A percentile compares a stretch with the other conserved stretches of the same genome.
These are phyloP conservation scores for Torrubiellomyces zombiae DNA, from an alignment of 2,329 filamentous ascomycete genomes.

Conservation along the genomic window DNA sequence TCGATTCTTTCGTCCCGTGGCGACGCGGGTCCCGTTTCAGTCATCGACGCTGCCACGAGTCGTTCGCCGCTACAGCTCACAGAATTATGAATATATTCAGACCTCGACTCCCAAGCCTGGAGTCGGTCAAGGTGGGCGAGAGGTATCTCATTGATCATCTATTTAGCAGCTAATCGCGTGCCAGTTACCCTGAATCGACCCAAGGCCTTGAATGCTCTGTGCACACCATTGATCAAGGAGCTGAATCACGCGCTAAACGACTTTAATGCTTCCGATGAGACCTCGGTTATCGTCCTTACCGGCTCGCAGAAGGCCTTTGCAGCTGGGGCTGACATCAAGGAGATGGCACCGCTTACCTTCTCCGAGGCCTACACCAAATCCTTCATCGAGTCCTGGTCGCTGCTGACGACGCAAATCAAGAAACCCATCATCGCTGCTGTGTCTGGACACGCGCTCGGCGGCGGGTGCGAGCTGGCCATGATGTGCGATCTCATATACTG, in stretches of 20 bases:
- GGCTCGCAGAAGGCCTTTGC: constrained; percentile 84
- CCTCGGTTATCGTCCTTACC: constrained; percentile 69
- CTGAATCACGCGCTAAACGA: constrained; percentile 62
- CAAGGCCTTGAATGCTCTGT: constrained; percentile 88
- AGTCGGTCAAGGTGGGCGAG: constrained; percentile 61
- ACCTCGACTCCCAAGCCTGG: constrained; percentile 73
- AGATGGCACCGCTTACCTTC: constrained; percentile 91
- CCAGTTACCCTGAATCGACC: constrained; percentile 84
- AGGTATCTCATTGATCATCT: constrained; percentile 3
- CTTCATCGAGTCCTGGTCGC: constrained; percentile 92
- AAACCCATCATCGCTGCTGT: constrained; percentile 92
- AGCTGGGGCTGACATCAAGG: constrained; percentile 95
- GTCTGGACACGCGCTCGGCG: constrained; percentile 84
- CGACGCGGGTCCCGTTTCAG: constrained; percentile 29
- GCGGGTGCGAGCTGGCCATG: constrained; percentile 90
- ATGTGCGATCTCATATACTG: constrained; percentile 96
- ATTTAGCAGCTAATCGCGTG: constrained; percentile 3
- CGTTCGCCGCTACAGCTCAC: constrained; percentile 34
- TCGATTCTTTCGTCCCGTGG: constrained; percentile 42
- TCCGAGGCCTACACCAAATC: constrained; percentile 70
- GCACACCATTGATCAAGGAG: constrained; percentile 77
- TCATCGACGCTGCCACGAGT: constrained; percentile 38
- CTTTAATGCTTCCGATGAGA: constrained; percentile 52
- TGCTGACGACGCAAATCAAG: constrained; percentile 67
- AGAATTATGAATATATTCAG: constrained; percentile 63